A percentile compares a stretch with the other conserved stretches of the same genome.
Conservation (phyloP, 2,329 filamentous ascomycete species). For the Cercospora brassicicola region DNA sequence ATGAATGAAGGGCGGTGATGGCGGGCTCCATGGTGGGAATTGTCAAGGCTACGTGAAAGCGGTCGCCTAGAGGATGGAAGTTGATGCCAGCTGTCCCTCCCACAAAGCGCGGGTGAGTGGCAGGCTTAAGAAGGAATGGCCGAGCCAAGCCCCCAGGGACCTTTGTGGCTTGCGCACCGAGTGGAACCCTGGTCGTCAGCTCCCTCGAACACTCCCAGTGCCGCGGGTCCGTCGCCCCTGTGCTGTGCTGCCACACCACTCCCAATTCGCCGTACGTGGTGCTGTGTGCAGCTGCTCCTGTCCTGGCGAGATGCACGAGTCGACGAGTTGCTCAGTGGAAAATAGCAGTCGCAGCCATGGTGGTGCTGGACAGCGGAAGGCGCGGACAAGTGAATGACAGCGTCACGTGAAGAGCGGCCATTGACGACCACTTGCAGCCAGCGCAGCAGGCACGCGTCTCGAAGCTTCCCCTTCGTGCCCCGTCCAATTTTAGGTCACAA, state of each 20-base stretch:
- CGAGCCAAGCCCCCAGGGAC: background rate
- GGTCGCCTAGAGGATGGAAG: constrained; percentile 8
- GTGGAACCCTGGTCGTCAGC: background rate
- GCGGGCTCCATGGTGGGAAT: constrained; percentile 1
- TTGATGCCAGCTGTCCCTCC: constrained; percentile 3
- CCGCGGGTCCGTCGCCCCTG: background rate
- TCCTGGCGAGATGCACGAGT: background rate
- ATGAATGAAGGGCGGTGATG: background rate
- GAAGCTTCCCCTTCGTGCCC: background rate
- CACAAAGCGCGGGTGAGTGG: background rate
- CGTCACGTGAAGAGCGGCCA: background rate
- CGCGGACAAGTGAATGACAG: background rate
- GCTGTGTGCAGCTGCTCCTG: background rate
- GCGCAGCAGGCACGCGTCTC: background rate
- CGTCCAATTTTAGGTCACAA: constrained; percentile 9
- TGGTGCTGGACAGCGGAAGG: background rate
- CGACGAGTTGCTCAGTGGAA: background rate
- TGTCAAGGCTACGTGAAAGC: constrained; percentile 8
- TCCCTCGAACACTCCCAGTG: background rate
- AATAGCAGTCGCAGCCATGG: background rate
- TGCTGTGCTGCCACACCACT: background rate
- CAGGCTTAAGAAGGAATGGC: background rate
- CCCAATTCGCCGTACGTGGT: background rate
- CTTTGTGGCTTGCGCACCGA: background rate
- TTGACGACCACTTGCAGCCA: background rate